Percentiles rank a stretch among this genome's conserved stretches.
Conservation (phyloP, 2,329 filamentous ascomycete genomes). For the Ophiostoma sp. region DNA sequence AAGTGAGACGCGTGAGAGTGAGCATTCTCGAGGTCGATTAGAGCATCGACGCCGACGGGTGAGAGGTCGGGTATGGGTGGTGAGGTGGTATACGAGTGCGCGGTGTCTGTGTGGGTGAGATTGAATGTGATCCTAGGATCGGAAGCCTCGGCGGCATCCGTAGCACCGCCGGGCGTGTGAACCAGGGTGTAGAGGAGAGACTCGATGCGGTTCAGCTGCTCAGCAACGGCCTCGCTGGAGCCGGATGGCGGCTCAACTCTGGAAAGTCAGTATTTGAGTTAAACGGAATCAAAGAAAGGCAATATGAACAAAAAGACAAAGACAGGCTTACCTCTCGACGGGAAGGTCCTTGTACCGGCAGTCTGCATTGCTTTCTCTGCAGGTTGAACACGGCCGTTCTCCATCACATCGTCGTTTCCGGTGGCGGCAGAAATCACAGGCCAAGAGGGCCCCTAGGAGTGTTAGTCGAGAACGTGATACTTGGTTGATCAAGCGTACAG, state of each 20-base stretch:
- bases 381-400: constrained; percentile 37
- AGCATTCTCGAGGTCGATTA: neutral
- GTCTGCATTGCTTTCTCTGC: constrained; percentile 36
- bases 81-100: neutral
- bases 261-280: too few species aligned
- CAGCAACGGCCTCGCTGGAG: constrained; percentile 33
- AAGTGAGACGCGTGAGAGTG: neutral
- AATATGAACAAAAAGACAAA: too few species aligned
- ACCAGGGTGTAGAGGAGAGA: constrained; percentile 28
- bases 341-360: constrained; percentile 39
- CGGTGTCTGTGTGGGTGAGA: neutral
- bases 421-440: constrained; percentile 39
- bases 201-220: constrained; percentile 38
- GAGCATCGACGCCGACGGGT: constrained; percentile 1
- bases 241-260: constrained; percentile 15
- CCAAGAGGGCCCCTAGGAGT: constrained; percentile 35
- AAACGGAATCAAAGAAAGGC: too few species aligned
- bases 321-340: constrained; percentile 24
- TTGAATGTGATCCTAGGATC: neutral
- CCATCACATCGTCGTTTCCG: constrained; percentile 38
- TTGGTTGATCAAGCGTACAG: neutral
- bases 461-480: neutral
- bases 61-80: neutral
- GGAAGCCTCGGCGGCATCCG: neutral
- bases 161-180: neutral